phyloP scores from a whole-genome alignment of 2,329 filamentous ascomycete genomes.

The Aspergillus sp. region DNA sequence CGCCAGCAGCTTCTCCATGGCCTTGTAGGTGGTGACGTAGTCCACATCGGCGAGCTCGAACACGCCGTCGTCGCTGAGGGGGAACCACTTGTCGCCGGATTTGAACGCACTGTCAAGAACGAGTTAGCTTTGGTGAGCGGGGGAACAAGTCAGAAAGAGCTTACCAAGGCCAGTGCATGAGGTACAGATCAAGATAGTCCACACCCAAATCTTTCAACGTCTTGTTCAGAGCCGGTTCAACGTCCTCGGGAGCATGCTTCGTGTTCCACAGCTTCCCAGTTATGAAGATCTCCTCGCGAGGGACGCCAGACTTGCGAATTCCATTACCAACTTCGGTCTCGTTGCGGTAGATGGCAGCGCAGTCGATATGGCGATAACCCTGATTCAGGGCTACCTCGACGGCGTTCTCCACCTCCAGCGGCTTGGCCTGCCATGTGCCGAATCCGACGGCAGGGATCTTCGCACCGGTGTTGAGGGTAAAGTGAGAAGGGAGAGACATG shows the following conservation, averaged over 20 bases:
- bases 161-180: conserved; percentile 57
- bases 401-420: conserved; percentile 67
- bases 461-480: conserved; percentile 22
- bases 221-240: conserved; percentile 59
- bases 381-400: conserved; percentile 66
- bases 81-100: conserved; percentile 23
- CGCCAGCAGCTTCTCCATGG: conserved; percentile 56
- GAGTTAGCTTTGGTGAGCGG: not conserved
- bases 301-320: conserved; percentile 63
- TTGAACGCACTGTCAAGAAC: conserved; percentile 17
- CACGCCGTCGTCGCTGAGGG: conserved; percentile 19
- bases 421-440: conserved; percentile 75
- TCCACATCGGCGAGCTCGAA: conserved; percentile 22
- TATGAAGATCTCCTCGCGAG: conserved; percentile 66
- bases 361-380: conserved; percentile 56
- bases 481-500: conserved; percentile 21
- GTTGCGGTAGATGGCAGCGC: conserved; percentile 71
- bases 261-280: conserved; percentile 84
- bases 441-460: conserved; percentile 63
- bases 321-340: conserved; percentile 67
- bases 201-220: conserved; percentile 61
- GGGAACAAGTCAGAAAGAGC: not conserved
- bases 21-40: conserved; percentile 49
- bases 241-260: conserved; percentile 64
- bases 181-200: conserved; percentile 68